Evolutionary conservation across 2,329 filamentous ascomycete species (phyloP), one percentile per base, ranked within the genome.

Genomic region (Aspergillus ruber): DNA sequence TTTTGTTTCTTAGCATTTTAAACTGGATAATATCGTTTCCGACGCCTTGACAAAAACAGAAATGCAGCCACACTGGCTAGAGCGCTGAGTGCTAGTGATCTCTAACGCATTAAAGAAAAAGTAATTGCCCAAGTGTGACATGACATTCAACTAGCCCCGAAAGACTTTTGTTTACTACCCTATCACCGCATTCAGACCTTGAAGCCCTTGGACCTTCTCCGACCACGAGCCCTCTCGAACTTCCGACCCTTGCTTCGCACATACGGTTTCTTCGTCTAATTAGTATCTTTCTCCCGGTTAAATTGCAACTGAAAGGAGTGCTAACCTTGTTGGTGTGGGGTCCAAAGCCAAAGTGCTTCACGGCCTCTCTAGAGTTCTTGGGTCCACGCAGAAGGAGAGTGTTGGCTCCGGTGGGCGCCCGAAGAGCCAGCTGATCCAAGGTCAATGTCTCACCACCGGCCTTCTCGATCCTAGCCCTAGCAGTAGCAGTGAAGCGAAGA

Each of bases 271-370:
- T 93, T 54, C 42, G 29, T 21, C 20, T 39, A 13, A 45, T 62
- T 53, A 62, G 57, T 43, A 51, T 44, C 15, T 18, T 18, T 3
- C 13, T 17, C 6, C n/a, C n/a, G 15, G 33, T 35, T 35, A 39
- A 18, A 18, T 10, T 39, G 10, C 1, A 9, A 21, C 18, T 18
- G 18, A 2, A 20, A 4, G 9, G 10, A 44, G 36, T 52, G 70
- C 79, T 61, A 74, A 89, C 88, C 87, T 97, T 98, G 86, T 95
- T 80, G 76, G 84, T 90, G 84, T 98, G 93, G 60, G 93, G 93
- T 62, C 93, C 94, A 66, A 98, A 87, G 72, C 94, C 93, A 73
- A 98, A 98, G 81, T 98, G 94, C 87, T 95, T 97, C 75, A 97
- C 80, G 56, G 93, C 88, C 84, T 98, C 93, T 72, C 93, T 86